These are phyloP conservation scores for Russula abietina DNA, from an alignment of 768 basidiomycete species.

Conservation along the genomic window DNA sequence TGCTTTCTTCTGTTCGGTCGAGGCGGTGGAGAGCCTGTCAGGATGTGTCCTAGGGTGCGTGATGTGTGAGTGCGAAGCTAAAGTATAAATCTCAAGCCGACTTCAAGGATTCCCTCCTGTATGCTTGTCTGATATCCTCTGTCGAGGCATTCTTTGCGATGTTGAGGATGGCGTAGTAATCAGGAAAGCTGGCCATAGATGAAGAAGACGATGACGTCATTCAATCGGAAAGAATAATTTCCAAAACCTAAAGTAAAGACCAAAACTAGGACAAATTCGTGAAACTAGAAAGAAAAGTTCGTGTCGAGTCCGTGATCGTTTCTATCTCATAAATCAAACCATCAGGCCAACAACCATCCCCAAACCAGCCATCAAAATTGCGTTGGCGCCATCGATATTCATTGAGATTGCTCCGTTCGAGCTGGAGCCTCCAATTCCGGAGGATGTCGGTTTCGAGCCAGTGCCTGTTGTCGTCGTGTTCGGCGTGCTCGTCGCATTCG, in stretches of 20 bases:
- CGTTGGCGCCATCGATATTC: background rate
- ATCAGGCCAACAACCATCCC: background rate
- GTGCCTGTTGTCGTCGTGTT: background rate
- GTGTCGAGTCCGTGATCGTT: too few relatives aligned
- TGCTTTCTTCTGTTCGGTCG: conserved; percentile 57
- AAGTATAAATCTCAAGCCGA: conserved; percentile 25
- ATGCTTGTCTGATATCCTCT: conserved; percentile 71
- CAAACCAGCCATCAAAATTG: background rate
- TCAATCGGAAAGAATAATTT: too few relatives aligned
- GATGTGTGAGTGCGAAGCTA: conserved; percentile 16
- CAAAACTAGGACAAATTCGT: background rate
- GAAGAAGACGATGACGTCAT: background rate
- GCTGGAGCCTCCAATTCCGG: background rate
- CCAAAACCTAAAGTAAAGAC: background rate
- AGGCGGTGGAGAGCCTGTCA: conserved; percentile 69
- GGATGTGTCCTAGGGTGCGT: conserved; percentile 67
- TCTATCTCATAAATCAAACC: background rate
- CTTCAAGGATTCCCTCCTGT: conserved; percentile 76
- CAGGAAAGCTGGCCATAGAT: conserved; percentile 67
- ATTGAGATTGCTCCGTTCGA: background rate
- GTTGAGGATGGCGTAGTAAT: conserved; percentile 66
- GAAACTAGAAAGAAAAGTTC: background rate
- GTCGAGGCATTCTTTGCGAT: conserved; percentile 51
- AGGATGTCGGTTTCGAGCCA: background rate
- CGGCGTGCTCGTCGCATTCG: background rate